Evolutionary conservation across 2,329 filamentous ascomycete species (phyloP).

Genomic region (Lachnellula arida): DNA sequence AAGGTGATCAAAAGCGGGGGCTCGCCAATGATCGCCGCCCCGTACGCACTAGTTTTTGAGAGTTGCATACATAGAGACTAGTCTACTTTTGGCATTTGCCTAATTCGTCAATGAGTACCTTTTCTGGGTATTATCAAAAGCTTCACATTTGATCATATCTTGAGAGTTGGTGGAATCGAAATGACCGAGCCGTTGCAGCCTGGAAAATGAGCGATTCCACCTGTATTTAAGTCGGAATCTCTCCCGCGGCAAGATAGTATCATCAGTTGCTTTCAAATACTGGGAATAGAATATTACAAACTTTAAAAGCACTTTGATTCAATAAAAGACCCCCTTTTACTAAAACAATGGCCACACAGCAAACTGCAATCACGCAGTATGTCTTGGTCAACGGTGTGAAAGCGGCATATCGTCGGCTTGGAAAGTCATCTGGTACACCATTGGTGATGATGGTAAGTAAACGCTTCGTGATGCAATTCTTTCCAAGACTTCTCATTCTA

Average conservation of each 20-base stretch:
- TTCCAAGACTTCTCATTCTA: too few species aligned
- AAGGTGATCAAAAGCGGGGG: background rate
- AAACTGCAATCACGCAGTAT: conserved; percentile 23
- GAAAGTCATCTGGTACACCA: conserved; percentile 17
- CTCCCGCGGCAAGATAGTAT: too few species aligned
- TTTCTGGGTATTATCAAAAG: background rate
- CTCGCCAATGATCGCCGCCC: background rate
- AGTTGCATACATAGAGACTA: background rate
- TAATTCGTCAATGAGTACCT: background rate
- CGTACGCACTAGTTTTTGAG: background rate
- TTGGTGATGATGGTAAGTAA: conserved; percentile 19
- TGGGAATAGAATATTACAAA: background rate
- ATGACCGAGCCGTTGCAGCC: background rate
- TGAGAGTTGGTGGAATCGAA: background rate
- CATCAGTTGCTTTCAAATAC: too few species aligned
- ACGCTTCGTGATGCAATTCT: too few species aligned
- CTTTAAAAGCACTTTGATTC: conserved; percentile 6
- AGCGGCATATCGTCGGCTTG: conserved; percentile 25
- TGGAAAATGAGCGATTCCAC: background rate
- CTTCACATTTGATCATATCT: background rate
- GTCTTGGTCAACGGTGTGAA: conserved; percentile 19
- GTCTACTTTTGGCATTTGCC: background rate
- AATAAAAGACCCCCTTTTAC: too few species aligned
- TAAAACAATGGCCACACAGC: conserved; percentile 19
- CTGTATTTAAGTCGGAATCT: background rate